phyloP scores from a whole-genome alignment of 371 early-diverging fungal genomes.

The Mortierella sp. region DNA sequence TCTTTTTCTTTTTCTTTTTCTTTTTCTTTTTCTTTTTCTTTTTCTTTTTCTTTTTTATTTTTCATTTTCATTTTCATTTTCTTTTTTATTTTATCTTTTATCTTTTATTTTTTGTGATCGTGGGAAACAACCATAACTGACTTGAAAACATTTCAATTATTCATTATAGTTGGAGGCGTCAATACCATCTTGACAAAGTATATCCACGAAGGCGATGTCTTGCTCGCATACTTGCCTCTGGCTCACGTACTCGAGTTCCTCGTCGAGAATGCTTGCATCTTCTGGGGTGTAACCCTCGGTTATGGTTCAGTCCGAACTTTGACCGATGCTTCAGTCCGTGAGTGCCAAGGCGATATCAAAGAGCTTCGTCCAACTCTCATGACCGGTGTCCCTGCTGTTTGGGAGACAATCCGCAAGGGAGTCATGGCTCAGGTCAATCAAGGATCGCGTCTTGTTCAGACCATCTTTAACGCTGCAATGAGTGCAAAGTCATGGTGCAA shows the following conservation, averaged over 20 bases:
- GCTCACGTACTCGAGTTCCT: constrained; percentile 94
- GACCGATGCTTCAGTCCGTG: constrained; percentile 90
- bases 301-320: constrained; percentile 91
- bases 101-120: no score
- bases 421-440: constrained; percentile 76
- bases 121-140: background rate
- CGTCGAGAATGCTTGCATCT: constrained; percentile 81
- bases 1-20: background rate
- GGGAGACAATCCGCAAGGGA: constrained; percentile 93
- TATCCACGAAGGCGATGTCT: constrained; percentile 63
- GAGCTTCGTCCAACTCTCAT: constrained; percentile 94
- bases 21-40: background rate
- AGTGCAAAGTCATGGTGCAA: constrained; percentile 80
- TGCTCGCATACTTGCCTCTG: constrained; percentile 94
- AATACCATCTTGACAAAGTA: constrained; percentile 60
- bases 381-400: constrained; percentile 94
- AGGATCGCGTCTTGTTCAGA: constrained; percentile 70
- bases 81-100: background rate
- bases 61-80: no score
- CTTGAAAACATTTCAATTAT: background rate
- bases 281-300: constrained; percentile 86
- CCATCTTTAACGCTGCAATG: constrained; percentile 79
- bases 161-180: constrained; percentile 64
- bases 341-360: constrained; percentile 94
- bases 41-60: no score